Evolutionary conservation across 1,284 basidiomycete genomes (phyloP), one percentile per base, ranked within the genome.

Genomic region (Fomitopsis betulina): DNA sequence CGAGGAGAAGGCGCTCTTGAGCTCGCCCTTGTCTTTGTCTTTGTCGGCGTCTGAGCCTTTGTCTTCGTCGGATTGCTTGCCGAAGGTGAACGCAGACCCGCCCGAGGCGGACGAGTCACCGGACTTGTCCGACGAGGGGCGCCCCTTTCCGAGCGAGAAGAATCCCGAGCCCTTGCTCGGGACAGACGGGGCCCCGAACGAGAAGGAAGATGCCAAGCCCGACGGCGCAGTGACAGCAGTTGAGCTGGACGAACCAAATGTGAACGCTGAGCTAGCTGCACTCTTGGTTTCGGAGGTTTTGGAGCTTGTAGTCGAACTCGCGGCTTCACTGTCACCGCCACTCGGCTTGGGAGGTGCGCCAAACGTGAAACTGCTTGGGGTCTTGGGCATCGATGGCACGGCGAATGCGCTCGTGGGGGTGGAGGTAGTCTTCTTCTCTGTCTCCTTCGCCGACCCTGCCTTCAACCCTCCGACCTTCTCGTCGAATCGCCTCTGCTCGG

Each of bases 401-500:
- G 27, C 38, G 15, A 35, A 27, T 27, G 52, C 52, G 23, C 23
- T 39, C 23, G 51, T 32, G 21, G 32, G 21, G n/a, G 38, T 27
- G 12, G 35, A 37, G 12, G 23, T 40, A 8, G 3, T 30, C 25
- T 53, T 25, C 15, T 39, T 53, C 33, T 23, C 49, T 37, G 21
- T n/a, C 12, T 35, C 49, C 49, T 56, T 45, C 17, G 39, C 32
- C 2, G 60, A 17, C 13, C 54, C 40, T 13, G 53, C 60, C 3
- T 60, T 47, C 12, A 57, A 5, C 10, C 56, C 70, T 58, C 70
- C 72, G 10, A 72, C 59, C 42, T 69, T 73, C 15, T 72, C 71
- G 54, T 86, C 81, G 60, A 78, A 85, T 39, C 86, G 80, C 49
- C 78, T 79, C 66, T 86, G 82, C 7, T 87, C 80, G 40, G 79